Evolutionary conservation across 2,329 filamentous ascomycete genomes (phyloP).

Genomic region (Diaporthe aspalathi): DNA sequence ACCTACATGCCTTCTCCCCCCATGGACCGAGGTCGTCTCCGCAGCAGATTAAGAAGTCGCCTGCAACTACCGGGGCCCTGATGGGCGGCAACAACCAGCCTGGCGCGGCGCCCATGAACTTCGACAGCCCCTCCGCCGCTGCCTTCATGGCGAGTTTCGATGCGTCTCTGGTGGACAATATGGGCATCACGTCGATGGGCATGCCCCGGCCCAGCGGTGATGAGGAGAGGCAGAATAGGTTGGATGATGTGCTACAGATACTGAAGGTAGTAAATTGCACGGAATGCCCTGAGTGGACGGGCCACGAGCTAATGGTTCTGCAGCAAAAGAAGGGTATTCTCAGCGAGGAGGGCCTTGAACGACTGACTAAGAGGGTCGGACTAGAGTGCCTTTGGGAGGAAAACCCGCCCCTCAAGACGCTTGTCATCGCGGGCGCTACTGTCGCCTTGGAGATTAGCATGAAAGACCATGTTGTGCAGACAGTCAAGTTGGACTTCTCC

Average conservation of each 20-base stretch:
- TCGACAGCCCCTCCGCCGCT: slow-evolving; percentile 73
- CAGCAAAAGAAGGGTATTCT: slow-evolving; percentile 69
- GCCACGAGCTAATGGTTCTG: slow-evolving; percentile 43
- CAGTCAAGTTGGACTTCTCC: slow-evolving; percentile 72
- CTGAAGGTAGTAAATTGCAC: slow-evolving; percentile 56
- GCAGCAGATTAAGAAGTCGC: slow-evolving; percentile 73
- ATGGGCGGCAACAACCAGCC: slow-evolving; percentile 48
- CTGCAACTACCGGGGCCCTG: slow-evolving; percentile 63
- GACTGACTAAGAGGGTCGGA: slow-evolving; percentile 75
- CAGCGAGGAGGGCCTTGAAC: slow-evolving; percentile 79
- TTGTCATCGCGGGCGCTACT: slow-evolving; percentile 72
- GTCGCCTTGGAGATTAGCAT: slow-evolving; percentile 72
- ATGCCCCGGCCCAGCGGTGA: slow-evolving; percentile 57
- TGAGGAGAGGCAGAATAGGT: slow-evolving; percentile 66
- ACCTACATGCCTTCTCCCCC: slow-evolving; percentile 66
- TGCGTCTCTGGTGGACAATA: slow-evolving; percentile 60
- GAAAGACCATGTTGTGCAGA: slow-evolving; percentile 70
- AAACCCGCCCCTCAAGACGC: slow-evolving; percentile 57
- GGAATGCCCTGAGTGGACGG: slow-evolving; percentile 49
- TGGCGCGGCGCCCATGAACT: slow-evolving; percentile 55
- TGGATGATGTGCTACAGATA: slow-evolving; percentile 63
- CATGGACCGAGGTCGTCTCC: slow-evolving; percentile 69
- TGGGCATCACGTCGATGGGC: slow-evolving; percentile 59
- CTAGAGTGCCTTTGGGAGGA: slow-evolving; percentile 72
- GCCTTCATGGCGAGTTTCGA: slow-evolving; percentile 69